Base-by-base conservation (phyloP, 768 basidiomycete species). In the Pleurotus djamor region DNA sequence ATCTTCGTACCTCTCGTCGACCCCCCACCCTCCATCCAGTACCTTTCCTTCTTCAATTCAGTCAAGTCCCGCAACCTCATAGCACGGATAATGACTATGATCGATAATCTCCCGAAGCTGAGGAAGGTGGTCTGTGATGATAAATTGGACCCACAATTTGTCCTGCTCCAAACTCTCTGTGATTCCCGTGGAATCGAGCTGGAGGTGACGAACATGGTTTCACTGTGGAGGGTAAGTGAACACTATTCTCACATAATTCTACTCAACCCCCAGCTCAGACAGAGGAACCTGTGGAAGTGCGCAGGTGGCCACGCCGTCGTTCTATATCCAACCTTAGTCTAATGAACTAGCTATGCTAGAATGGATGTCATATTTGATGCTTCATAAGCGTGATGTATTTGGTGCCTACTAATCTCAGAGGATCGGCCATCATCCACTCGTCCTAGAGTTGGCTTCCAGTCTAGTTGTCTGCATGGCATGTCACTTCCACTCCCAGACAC, bases 1-100 rank as follows among this genome's bases (percentile, higher is more conserved):
- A 64, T 63, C 1, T 57, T 74, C 8, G 57, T 74, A 33, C 65
- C 66, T 1, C 68, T 79, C 14, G 68, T 58, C 4, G n/a, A 28
- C 10, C 69, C 81, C 10, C 72, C 79, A 12, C 55, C 54, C 10
- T 69, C 71, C 2, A 61, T 81, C 28, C 71, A 77, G 52, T 76
- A 77, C 45, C 59, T 80, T 3, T 67, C 67, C 41, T 73, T 78
- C 63, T 67, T 74, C 34, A 72, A 74, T 66, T 34, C 58, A 60
- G 1, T 63, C 57, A n/a, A 60, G 65, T 56, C 54, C 9, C 36
- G 54, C n/a, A 49, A 47, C 51, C 8, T 64, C 67, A 21, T 64
- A 74, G 17, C 43, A 34, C 10, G 62, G 67, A 9, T 78, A n/a
- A 66, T 76, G 5, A 51, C 67, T 2, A 71, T 71, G 2, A 59